Evolutionary conservation across 2,329 filamentous ascomycete species (phyloP).

Genomic region (Calonectria naviculata): DNA sequence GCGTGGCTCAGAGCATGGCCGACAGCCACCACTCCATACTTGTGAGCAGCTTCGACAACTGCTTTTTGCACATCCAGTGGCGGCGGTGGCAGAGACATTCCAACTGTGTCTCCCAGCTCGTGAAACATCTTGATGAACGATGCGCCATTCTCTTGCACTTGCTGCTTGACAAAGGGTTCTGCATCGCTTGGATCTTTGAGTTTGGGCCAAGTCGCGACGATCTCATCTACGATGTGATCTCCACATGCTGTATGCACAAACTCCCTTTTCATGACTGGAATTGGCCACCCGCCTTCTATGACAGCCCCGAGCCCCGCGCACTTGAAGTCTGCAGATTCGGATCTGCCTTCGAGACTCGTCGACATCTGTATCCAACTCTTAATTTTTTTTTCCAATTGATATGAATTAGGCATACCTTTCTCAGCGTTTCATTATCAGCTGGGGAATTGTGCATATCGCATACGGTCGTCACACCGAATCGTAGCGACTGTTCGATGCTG

Average conservation of each 20-base stretch:
- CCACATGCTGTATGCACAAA: neutral
- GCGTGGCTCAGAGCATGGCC: neutral
- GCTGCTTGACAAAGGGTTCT: neutral
- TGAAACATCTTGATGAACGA: constrained; percentile 1
- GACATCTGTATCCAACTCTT: neutral
- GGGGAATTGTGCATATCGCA: neutral
- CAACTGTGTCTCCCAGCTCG: neutral
- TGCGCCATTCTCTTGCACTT: neutral
- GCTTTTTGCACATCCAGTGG: neutral
- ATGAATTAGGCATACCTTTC: neutral
- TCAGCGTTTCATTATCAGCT: neutral
- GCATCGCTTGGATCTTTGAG: neutral
- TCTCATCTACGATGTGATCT: neutral
- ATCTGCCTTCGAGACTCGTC: neutral
- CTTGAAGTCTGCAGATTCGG: neutral
- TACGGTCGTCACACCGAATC: neutral
- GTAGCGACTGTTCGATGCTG: neutral
- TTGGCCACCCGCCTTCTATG: neutral
- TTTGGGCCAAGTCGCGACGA: neutral
- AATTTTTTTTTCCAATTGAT: neutral
- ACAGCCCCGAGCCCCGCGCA: neutral
- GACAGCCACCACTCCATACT: neutral
- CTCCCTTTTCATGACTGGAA: neutral
- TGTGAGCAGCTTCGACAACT: neutral
- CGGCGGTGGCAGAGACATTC: neutral